phyloP scores from a whole-genome alignment of 192 early-diverging fungal genomes.

The Paraglomus occultum region DNA sequence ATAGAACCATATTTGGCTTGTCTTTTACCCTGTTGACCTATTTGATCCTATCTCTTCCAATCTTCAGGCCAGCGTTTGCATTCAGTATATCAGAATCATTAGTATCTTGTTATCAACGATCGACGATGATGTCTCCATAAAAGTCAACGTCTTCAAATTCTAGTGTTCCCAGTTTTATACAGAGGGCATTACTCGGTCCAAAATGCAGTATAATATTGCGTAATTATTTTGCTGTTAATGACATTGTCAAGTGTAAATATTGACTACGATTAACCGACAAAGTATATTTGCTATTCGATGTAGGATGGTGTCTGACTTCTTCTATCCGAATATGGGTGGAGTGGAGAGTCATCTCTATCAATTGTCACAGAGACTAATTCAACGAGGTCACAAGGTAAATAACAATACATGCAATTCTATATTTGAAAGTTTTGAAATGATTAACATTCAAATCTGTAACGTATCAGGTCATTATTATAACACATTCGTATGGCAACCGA shows the following conservation, averaged over 20 bases:
- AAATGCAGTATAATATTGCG: conserved; percentile 29
- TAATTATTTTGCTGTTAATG: neutral
- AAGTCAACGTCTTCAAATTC: too few relatives aligned
- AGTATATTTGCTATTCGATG: neutral
- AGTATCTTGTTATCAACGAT: too few relatives aligned
- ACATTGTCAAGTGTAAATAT: neutral
- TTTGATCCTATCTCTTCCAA: too few relatives aligned
- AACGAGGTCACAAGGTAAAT: conserved; percentile 85
- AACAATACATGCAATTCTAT: neutral
- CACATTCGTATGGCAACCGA: conserved; percentile 82
- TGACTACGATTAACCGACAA: neutral
- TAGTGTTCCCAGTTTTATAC: too few relatives aligned
- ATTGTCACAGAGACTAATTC: conserved; percentile 84
- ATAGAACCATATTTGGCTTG: too few relatives aligned
- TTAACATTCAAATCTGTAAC: neutral
- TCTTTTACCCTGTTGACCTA: too few relatives aligned
- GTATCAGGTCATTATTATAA: conserved; percentile 81
- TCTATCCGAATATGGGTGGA: conserved; percentile 96
- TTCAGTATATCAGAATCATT: too few relatives aligned
- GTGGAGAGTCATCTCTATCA: conserved; percentile 94
- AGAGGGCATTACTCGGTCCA: too few relatives aligned
- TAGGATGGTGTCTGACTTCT: conserved; percentile 96
- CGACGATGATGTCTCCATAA: too few relatives aligned
- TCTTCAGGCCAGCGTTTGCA: too few relatives aligned
- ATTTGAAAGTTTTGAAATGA: neutral